Conservation (phyloP, 139 green algal genomes). For the Chlamydomonas incerta region DNA sequence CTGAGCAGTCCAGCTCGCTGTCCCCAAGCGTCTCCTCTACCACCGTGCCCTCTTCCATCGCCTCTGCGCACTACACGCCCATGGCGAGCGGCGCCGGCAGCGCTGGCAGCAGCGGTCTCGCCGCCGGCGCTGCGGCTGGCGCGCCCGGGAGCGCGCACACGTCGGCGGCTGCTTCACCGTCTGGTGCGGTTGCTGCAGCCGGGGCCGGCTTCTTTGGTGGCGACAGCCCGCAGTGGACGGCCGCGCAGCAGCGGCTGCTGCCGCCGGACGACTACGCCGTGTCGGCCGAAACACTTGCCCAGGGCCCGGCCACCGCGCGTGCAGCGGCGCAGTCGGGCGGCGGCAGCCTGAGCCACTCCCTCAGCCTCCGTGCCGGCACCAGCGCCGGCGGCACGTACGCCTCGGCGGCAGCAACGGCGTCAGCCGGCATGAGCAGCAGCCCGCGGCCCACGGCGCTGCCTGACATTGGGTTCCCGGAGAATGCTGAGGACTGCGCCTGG, state of each 20-base stretch:
- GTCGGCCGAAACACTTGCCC: background rate
- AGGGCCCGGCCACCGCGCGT: too few species aligned
- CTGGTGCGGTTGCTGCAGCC: background rate
- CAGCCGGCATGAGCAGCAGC: too few species aligned
- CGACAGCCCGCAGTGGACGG: background rate
- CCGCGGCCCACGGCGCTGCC: too few species aligned
- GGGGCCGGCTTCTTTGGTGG: too few species aligned
- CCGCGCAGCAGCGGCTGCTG: conserved; percentile 1
- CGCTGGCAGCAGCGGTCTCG: background rate
- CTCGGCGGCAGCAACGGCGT: too few species aligned
- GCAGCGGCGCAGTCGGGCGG: too few species aligned
- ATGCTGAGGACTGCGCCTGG: too few species aligned
- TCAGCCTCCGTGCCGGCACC: too few species aligned
- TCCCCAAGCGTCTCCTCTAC: background rate
- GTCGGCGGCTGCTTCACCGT: background rate
- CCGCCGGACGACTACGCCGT: background rate
- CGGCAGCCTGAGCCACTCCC: too few species aligned
- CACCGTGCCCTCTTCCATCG: background rate
- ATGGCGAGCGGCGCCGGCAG: background rate
- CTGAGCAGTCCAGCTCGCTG: background rate
- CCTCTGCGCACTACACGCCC: background rate
- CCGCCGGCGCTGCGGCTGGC: too few species aligned
- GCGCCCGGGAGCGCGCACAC: background rate
- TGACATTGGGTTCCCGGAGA: too few species aligned
- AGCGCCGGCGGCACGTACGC: too few species aligned